Base-by-base conservation (phyloP, 2,329 filamentous ascomycete species). In the Chaetomium strumarium region DNA sequence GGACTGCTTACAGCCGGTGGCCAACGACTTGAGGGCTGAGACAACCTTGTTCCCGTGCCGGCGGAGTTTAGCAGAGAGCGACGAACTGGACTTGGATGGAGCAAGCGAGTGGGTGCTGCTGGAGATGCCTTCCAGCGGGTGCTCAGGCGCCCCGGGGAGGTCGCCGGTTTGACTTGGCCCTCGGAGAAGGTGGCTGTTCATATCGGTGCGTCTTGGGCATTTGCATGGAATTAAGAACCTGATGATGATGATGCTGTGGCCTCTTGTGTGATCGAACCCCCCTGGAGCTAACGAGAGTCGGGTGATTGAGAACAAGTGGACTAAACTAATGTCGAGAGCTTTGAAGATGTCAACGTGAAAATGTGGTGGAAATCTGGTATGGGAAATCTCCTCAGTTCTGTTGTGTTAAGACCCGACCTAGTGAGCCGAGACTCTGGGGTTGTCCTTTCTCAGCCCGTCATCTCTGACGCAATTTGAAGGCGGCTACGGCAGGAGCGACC, bases 31-130 rank as follows among this genome's bases (percentile, higher is more conserved):
- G 17, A 77, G 55, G 19, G 67, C 71, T 5, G 70, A 72, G 49
- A 70, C 59, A n/a, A 77, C 59, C 39, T 64, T 71, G 6, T 70
- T 72, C n/a, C 70, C 67, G 39, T 70, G 69, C 20, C 69, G 68
- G 50, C 67, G 66, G 37, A 72, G 43, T 55, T 72, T 76, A 4
- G 69, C 55, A 57, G 65, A 45, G 55, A 64, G 52, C 58, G 63
- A 13, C 52, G 62, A 43, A 60, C 56, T 34, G 57, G 60, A 33
- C 11, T 53, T 51, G 7, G 31, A 20, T 24, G 46, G 46, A 38
- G 53, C 38, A 38, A 49, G 31, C 29, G 51, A 54, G 43, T 36
- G 37, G 38, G 16, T 41, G 31, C 39, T 41, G 31, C 39, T 48
- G n/a, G 41, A 43, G 38, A 42, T 36, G 34, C 37, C 36, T 20